Evolutionary conservation across 2,329 filamentous ascomycete genomes (phyloP), one percentile per base, ranked within the genome.

Genomic region (Diaporthe vaccinii): DNA sequence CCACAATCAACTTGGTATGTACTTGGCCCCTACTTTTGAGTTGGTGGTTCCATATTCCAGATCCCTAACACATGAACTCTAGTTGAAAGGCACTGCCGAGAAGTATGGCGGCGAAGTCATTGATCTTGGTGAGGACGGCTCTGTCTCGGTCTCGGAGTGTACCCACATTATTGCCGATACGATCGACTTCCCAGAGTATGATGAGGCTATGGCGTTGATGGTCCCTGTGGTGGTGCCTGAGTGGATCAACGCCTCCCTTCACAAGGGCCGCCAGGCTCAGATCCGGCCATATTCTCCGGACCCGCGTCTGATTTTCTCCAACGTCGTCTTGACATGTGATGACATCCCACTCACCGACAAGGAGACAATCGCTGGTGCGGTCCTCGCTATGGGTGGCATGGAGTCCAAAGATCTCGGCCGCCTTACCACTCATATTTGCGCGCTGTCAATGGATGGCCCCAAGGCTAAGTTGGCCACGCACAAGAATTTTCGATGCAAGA

Each of bases 111-210:
- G 87, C 74, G 80, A 84, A 46, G 83, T 90, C 2, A 81, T 88
- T 77, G 84, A 87, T 61, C 85, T 85, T 17, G 84, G 85, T 75
- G 84, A 85, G 75, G 84, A 90, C 78, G 88, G 88, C 78, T 84
- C 85, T 20, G 81, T 91, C 20, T 84, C 84, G 1, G 85, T 91
- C 39, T 81, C 85, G 68, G 79, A 86, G 74, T 85, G 87, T 68
- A 90, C 89, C 31, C 90, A 91, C 79, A 88, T 92, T 77, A 81
- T 92, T 67, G 87, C 96, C 74, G 91, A 92, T 75, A 96, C 94
- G 1, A 94, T 95, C 84, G 95, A 99, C 82, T 99, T 99, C 79
- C 92, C 94, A n/a, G 92, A 96, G 80, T 98, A 97, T 82, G 87
- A 91, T 76, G 89, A 91, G 77, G 92, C 95, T 1, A 89, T 93